Base-by-base conservation (phyloP, 495 filamentous ascomycete species). In the Astrothelium subdiscretum region DNA sequence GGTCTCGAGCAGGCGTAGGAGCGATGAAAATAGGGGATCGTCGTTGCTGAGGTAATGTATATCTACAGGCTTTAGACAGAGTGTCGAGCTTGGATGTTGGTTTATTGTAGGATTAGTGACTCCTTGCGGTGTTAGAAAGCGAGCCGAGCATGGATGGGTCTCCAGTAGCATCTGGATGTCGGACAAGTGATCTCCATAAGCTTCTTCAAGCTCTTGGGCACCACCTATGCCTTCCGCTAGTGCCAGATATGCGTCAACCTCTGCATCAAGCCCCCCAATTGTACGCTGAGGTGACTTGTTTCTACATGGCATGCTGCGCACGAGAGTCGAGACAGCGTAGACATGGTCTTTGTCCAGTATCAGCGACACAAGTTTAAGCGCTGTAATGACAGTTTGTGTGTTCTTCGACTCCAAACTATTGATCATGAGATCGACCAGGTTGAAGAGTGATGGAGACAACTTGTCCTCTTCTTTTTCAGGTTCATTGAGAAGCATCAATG, bases 361-460 rank as follows among this genome's bases (percentile, higher is more conserved):
- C 31, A 89, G 85, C 31, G 89, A 88, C 24, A 92, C 77, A 2
- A 99, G 81, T 58, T 90, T 89, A 20, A 99, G 76, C 2, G 92
- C 95, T 26, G 92, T 89, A 59, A 88, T 83, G 18, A 95, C 85
- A 3, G 94, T 97, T 67, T 96, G 92, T 38, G 87, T 82, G 68
- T 91, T 96, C 31, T 79, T 78, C 3, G 95, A 97, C 64, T 82
- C 78, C n/a, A 96, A 78, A 68, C 91, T 92, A 15, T 88, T 84
- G 2, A 92, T 78, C 32, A 94, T 84, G n/a, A 99, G 80, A 74
- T 97, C 94, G 51, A 91, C 87, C 38, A 98, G 78, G 68, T 92
- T 97, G 77, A 97, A 97, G 1, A 98, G 79, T 35, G 87, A 82
- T 8, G 94, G 95, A 8, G 90, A 90, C 31, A 90, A 85, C 22